A percentile compares a stretch with the other conserved stretches of the same genome.
Evolutionary conservation across 2,329 filamentous ascomycete genomes (phyloP).

Genomic region (Calcarisporium arbuscula): DNA sequence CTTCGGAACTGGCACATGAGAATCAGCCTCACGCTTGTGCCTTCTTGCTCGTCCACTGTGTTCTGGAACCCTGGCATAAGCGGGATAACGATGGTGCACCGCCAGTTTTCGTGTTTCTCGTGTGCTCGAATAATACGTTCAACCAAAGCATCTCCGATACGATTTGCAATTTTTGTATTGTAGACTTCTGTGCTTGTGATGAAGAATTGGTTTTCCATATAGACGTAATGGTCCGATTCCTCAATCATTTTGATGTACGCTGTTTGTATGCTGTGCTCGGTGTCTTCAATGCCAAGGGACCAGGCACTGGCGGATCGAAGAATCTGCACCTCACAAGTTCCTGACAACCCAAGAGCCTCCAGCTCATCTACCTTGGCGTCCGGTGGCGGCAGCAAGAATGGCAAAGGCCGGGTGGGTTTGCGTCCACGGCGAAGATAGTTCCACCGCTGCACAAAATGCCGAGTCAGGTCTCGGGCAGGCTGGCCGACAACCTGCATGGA

Average conservation of each 20-base stretch:
- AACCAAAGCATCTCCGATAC: constrained; percentile 89
- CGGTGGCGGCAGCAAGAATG: constrained; percentile 86
- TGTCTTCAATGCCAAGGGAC: constrained; percentile 84
- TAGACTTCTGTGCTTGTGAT: constrained; percentile 88
- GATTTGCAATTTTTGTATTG: constrained; percentile 81
- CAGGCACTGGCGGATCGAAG: constrained; percentile 83
- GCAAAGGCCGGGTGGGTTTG: constrained; percentile 87
- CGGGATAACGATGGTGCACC: constrained; percentile 82
- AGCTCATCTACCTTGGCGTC: constrained; percentile 85
- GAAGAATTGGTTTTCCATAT: constrained; percentile 99
- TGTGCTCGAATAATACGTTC: constrained; percentile 83
- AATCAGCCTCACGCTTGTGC: constrained; percentile 88
- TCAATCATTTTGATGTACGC: constrained; percentile 94
- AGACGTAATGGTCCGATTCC: constrained; percentile 92
- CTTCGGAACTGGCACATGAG: constrained; percentile 96
- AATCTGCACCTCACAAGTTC: constrained; percentile 95
- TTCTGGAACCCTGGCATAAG: constrained; percentile 99
- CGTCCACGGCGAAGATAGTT: constrained; percentile 92
- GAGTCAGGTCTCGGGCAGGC: constrained; percentile 84
- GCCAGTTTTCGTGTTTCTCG: constrained; percentile 82
- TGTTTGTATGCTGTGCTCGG: constrained; percentile 91
- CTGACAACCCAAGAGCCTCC: constrained; percentile 79
- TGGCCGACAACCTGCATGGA: constrained; percentile 97
- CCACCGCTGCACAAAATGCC: constrained; percentile 97
- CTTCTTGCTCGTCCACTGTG: constrained; percentile 87